Conservation (phyloP, 176 grass and related monocot genomes). For the Juncus effusus region DNA sequence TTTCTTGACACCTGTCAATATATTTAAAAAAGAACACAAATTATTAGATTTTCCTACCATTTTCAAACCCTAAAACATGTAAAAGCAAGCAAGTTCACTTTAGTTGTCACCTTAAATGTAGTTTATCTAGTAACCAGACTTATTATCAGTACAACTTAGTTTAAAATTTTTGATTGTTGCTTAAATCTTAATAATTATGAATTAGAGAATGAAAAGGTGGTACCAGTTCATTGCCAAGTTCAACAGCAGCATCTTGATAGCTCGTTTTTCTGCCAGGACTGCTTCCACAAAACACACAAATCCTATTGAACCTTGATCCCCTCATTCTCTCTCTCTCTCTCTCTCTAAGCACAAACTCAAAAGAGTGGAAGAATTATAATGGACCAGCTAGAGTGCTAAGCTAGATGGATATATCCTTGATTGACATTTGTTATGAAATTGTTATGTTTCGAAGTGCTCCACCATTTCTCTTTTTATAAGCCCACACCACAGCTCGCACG, state of each 20-base stretch:
- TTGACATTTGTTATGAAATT: too few species aligned
- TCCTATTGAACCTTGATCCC: constrained; percentile 85
- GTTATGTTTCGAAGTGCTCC: constrained; percentile 6
- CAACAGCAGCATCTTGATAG: constrained; percentile 86
- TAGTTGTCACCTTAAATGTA: neutral
- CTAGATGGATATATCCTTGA: too few species aligned
- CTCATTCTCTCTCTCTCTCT: constrained; percentile 23
- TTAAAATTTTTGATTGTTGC: neutral
- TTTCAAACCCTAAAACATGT: neutral
- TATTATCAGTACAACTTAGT: neutral
- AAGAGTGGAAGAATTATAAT: neutral
- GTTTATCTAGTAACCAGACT: neutral
- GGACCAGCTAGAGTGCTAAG: too few species aligned
- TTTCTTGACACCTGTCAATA: constrained; percentile 57
- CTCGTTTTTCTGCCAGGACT: constrained; percentile 89
- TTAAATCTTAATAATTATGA: neutral
- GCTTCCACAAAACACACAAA: constrained; percentile 98
- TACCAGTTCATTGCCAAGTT: constrained; percentile 99
- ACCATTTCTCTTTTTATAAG: constrained; percentile 22
- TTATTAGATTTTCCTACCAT: neutral
- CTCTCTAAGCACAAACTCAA: neutral
- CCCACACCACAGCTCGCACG: constrained; percentile 7
- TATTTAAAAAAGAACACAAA: neutral
- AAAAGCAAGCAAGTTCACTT: neutral
- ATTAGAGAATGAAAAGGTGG: neutral